phyloP scores from a whole-genome alignment of 176 grass and related monocot species.

The Stipa capillata region DNA sequence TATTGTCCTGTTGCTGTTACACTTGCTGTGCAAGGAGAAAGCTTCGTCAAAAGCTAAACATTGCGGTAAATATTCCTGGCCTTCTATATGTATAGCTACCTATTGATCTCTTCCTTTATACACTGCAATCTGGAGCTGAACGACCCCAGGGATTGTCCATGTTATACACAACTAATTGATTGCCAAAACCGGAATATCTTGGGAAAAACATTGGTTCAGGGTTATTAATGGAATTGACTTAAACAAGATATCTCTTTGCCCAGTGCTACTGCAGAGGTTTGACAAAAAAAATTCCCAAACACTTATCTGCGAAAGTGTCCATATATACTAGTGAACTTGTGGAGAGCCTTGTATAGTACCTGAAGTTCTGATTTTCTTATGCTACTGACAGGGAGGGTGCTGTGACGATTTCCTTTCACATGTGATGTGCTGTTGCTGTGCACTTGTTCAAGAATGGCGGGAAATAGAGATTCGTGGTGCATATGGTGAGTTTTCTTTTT shows the following conservation, averaged over 20 bases:
- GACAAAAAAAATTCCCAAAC: background rate
- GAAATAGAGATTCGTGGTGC: constrained; percentile 78
- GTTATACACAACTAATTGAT: background rate
- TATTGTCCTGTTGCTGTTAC: constrained; percentile 97
- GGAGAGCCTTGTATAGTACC: background rate
- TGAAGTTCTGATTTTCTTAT: background rate
- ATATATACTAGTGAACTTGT: background rate
- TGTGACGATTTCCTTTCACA: constrained; percentile 96
- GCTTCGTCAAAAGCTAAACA: constrained; percentile 72
- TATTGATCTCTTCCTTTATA: background rate
- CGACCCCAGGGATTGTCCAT: background rate
- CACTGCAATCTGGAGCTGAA: too few relatives aligned
- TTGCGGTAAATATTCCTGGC: constrained; percentile 46
- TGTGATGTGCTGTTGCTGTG: constrained; percentile 91
- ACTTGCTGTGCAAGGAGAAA: constrained; percentile 91
- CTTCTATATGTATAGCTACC: background rate
- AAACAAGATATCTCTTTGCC: background rate
- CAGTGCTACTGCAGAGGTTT: background rate
- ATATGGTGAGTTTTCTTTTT: constrained; percentile 35
- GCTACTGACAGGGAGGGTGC: constrained; percentile 61
- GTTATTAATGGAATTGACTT: background rate
- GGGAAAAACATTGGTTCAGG: background rate
- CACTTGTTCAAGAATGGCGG: constrained; percentile 97
- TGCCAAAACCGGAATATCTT: background rate
- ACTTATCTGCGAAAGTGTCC: background rate